Conservation (phyloP, 179 eudicot genomes). For the Actinidia arguta region DNA sequence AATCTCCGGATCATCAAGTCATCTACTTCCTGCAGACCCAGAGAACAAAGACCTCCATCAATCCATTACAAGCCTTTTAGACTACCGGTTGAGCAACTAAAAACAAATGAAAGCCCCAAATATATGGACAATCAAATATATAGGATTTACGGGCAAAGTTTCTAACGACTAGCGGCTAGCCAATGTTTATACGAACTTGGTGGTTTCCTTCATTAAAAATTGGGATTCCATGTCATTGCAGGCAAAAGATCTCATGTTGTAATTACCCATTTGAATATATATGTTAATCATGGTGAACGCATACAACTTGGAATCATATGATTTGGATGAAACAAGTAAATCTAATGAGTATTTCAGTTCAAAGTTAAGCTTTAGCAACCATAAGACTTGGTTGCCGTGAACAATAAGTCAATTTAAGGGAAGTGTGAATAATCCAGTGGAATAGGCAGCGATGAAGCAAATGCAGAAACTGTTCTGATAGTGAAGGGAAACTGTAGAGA, state of each 20-base stretch:
- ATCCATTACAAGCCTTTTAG: neutral
- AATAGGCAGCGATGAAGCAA: neutral
- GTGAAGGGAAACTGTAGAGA: too few species aligned
- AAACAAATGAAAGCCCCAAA: neutral
- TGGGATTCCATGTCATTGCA: too few species aligned
- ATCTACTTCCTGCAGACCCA: conserved; percentile 50
- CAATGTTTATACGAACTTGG: neutral
- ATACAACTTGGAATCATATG: neutral
- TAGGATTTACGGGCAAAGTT: neutral
- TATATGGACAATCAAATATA: neutral
- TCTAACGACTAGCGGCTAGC: neutral
- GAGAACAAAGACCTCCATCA: neutral
- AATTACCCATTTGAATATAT: too few species aligned
- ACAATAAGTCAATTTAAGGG: neutral
- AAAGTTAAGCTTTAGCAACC: neutral
- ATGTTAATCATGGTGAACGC: neutral
- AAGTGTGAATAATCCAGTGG: neutral
- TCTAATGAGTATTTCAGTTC: neutral
- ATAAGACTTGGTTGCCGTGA: neutral
- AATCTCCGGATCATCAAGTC: conserved; percentile 63
- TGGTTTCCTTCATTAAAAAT: too few species aligned
- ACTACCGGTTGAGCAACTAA: neutral
- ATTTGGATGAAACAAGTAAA: neutral
- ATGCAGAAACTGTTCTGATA: too few species aligned
- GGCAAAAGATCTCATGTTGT: too few species aligned